Evolutionary conservation across 768 basidiomycete species (phyloP), one percentile per base, ranked within the genome.

Genomic region (Botryobasidium botryosum): DNA sequence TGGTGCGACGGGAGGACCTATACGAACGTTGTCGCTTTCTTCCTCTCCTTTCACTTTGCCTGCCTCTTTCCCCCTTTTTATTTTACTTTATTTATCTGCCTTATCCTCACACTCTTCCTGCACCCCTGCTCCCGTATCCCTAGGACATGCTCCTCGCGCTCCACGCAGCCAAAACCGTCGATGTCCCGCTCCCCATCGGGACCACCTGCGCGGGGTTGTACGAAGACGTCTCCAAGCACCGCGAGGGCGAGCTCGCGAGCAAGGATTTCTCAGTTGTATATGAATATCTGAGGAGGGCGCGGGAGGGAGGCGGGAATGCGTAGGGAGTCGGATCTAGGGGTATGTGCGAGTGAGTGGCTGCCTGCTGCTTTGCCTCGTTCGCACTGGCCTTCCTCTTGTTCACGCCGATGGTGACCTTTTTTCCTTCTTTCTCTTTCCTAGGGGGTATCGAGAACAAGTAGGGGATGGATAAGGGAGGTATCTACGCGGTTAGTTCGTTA

Each of bases 81-180:
- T n/a, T 21, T n/a, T 6, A 37, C 17, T 8, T 21, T 12, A 18
- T 18, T 18, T 33, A 12, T 33, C 32, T 33, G 12, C 10, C 32
- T 18, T 8, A 12, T 23, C 40, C 37, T 7, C 23, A 25, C 37
- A 12, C 32, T 12, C 36, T 6, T 40, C 27, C n/a, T 40, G 13
- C 3, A n/a, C 5, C 10, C 15, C 23, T 13, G 6, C n/a, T n/a
- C 4, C 40, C 15, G 26, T 0, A 3, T 4, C 12, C 25, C 18
- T 50, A 90, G 85, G 87, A 92, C 56, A 76, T 92, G 76, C 72
- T 79, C 36, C 70, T 91, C 25, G 88, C 86, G 1, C 72, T 65
- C 24, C 66, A 75, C 44, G 69, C 80, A 7, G 83, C 75, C 13
- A 58, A 60, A 26, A 60, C 65, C 15, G 58, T 64, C 20, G 60